A percentile compares a stretch with the other conserved stretches of the same genome.
Evolutionary conservation across 2,329 filamentous ascomycete genomes (phyloP).

Genomic region (Coniella lustricola): DNA sequence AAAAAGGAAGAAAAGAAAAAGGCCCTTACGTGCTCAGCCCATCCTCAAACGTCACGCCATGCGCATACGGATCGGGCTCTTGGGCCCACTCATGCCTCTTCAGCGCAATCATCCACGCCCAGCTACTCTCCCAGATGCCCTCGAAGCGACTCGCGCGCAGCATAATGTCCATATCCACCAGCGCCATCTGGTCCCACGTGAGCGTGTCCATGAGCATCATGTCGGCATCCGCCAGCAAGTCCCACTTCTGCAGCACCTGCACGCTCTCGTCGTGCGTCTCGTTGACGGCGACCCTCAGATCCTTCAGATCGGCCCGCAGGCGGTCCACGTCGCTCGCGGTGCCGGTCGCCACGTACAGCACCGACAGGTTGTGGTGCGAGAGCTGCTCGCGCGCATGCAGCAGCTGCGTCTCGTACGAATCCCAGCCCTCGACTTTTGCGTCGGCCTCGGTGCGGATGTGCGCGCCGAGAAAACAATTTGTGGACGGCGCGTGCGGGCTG

Average conservation of each 20-base stretch:
- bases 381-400: conserved; percentile 6
- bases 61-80: conserved; percentile 1
- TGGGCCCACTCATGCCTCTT: conserved; percentile 12
- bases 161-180: conserved; percentile 15
- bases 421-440: conserved; percentile 11
- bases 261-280: background rate
- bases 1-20: no score
- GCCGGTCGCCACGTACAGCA: conserved; percentile 15
- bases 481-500: conserved; percentile 6
- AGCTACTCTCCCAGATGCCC: conserved; percentile 16
- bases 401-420: conserved; percentile 8
- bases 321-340: conserved; percentile 12
- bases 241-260: conserved; percentile 15
- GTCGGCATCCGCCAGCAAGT: conserved; percentile 11
- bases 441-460: conserved; percentile 13
- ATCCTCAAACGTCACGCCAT: conserved; percentile 9
- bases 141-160: conserved; percentile 13
- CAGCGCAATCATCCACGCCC: conserved; percentile 14
- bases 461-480: conserved; percentile 9
- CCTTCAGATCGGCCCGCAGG: background rate
- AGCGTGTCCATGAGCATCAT: conserved; percentile 12
- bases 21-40: conserved; percentile 6
- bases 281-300: conserved; percentile 4
- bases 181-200: conserved; percentile 16
- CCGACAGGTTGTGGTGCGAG: conserved; percentile 3